Percentiles rank a stretch among this genome's conserved stretches.
Evolutionary conservation across 2,329 filamentous ascomycete species (phyloP).

Genomic region (Fusarium cicatricum): DNA sequence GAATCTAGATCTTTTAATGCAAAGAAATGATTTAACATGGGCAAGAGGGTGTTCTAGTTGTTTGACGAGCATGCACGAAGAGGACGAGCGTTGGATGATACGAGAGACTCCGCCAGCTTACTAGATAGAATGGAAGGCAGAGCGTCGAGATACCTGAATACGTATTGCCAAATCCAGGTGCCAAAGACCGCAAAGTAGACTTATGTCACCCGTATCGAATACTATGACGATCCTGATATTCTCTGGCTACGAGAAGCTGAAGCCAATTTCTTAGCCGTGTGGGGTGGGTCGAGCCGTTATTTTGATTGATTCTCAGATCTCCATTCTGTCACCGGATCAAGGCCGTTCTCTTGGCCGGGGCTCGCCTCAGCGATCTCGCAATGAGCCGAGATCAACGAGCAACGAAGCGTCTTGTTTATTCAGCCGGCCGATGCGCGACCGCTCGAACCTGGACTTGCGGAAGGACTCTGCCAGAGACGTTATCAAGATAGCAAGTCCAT

Average conservation of each 20-base stretch:
- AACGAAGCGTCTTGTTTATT: conserved; percentile 14
- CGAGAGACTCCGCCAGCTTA: no score
- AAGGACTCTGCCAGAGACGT: neutral
- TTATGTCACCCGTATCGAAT: conserved; percentile 4
- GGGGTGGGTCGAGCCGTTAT: conserved; percentile 19
- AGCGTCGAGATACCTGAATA: neutral
- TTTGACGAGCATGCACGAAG: no score
- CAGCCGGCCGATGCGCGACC: conserved; percentile 20
- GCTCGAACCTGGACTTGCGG: neutral
- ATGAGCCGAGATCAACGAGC: conserved; percentile 17
- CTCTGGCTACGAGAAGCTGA: conserved; percentile 17
- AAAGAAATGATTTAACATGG: conserved; percentile 31
- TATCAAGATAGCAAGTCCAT: neutral
- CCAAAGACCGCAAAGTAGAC: neutral
- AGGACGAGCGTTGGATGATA: no score
- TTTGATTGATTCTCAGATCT: conserved; percentile 10
- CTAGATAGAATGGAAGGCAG: no score
- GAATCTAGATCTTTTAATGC: conserved; percentile 42
- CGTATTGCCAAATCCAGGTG: conserved; percentile 4
- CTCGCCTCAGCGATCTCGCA: conserved; percentile 20
- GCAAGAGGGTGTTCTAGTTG: neutral
- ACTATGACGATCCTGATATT: conserved; percentile 9
- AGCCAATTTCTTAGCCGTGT: neutral
- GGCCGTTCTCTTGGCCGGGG: no score
- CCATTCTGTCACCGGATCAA: neutral